phyloP scores from a whole-genome alignment of 2,329 filamentous ascomycete genomes.

The Stylonectria norvegica region DNA sequence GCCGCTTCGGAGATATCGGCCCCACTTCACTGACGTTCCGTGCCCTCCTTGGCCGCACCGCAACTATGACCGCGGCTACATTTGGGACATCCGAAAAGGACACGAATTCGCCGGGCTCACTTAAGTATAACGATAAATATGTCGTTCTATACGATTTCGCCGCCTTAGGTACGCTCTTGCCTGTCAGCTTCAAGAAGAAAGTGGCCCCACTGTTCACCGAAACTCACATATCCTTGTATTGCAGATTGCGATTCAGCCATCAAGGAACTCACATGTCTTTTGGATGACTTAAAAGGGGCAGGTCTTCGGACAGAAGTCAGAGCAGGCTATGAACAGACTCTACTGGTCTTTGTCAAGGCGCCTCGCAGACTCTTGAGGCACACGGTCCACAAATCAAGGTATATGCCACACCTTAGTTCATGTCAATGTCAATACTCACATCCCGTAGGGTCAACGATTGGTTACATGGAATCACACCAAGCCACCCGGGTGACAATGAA shows the following conservation, averaged over 20 bases:
- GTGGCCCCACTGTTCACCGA: too few species aligned
- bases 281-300: conserved; percentile 57
- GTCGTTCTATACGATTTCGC: conserved; percentile 39
- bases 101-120: not conserved
- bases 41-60: too few species aligned
- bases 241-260: conserved; percentile 34
- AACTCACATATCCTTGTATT: not conserved
- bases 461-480: conserved; percentile 65
- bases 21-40: too few species aligned
- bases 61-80: too few species aligned
- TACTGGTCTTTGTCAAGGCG: conserved; percentile 65
- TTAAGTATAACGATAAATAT: conserved; percentile 40
- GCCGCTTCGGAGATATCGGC: too few species aligned
- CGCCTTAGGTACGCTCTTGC: conserved; percentile 28
- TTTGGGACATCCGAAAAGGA: too few species aligned
- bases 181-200: not conserved
- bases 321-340: conserved; percentile 62
- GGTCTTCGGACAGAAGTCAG: conserved; percentile 70
- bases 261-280: conserved; percentile 42
- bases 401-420: conserved; percentile 5
- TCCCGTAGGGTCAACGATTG: conserved; percentile 65
- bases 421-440: not conserved
- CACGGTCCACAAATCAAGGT: conserved; percentile 66
- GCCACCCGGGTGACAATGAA: conserved; percentile 55
- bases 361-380: conserved; percentile 61